Evolutionary conservation across 768 basidiomycete genomes (phyloP), one percentile per base, ranked within the genome.

Genomic region (Lactifluus echinatus): DNA sequence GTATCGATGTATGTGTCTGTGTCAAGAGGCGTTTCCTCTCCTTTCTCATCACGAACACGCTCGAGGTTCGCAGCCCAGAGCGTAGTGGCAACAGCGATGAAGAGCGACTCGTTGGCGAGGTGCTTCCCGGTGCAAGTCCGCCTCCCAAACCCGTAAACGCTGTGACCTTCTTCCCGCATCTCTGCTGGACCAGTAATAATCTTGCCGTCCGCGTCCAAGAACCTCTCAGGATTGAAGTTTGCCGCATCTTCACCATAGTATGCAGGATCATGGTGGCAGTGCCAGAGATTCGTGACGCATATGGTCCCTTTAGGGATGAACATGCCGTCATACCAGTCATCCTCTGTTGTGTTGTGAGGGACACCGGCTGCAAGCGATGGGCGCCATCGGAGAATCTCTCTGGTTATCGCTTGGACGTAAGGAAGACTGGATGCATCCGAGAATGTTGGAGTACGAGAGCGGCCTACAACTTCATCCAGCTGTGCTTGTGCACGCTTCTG

Each of bases 231-330:
- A 26, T 56, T 45, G 61, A 65, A 64, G 10, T 17, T 37, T 3
- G 55, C 40, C 3, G 60, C 57, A 50, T 53, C 31, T n/a, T n/a
- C n/a, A 10, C 57, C 61, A 24, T 55, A 64, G 12, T 44, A n/a
- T 12, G 51, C 33, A 11, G 55, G 37, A 24, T 53, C 42, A 11
- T 49, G 36, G 26, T 55, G 48, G n/a, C 53, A 39, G 4, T 39
- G 40, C 57, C 63, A 55, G 23, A 59, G 29, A 49, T 71, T 71
- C 6, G 63, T 58, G 24, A 70, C 46, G 24, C 72, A 63, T 2
- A 69, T 63, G 2, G 71, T 70, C 15, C 70, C 73, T 37, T 65
- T 68, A 0, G 73, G 73, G n/a, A 75, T 72, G 52, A 66, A 57
- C 44, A 56, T 53, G 14, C 60, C 66, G 36, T 63, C 60, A 44